These are phyloP conservation scores for Aspergillus sp. DNA, from an alignment of 2,329 filamentous ascomycete species.

Conservation along the genomic window DNA sequence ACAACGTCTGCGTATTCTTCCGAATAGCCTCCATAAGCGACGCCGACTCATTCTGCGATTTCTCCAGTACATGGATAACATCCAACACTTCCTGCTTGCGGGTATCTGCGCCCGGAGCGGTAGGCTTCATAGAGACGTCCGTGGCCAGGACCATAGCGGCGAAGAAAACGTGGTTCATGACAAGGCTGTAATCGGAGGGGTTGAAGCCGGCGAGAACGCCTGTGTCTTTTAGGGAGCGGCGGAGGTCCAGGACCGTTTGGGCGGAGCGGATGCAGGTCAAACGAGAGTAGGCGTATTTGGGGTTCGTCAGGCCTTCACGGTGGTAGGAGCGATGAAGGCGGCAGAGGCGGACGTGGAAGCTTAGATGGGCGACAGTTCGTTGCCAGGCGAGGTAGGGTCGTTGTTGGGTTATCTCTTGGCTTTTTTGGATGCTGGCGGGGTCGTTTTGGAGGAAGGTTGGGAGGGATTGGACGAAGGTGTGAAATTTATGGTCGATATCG, in stretches of 20 bases:
- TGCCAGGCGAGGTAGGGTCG: constrained; percentile 2
- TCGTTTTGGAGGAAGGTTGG: constrained; percentile 6
- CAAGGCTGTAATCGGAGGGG: constrained; percentile 23
- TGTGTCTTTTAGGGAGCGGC: background rate
- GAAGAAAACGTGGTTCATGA: constrained; percentile 29
- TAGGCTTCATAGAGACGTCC: constrained; percentile 27
- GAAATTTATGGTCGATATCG: constrained; percentile 3
- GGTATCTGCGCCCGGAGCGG: constrained; percentile 18
- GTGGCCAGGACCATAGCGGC: constrained; percentile 28
- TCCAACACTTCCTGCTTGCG: constrained; percentile 18
- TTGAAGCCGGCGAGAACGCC: constrained; percentile 16
- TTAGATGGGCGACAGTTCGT: constrained; percentile 22
- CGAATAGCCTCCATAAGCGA: constrained; percentile 2
- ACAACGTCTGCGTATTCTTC: constrained; percentile 13
- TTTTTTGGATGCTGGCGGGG: background rate
- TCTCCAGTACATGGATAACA: constrained; percentile 9
- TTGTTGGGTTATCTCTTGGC: background rate
- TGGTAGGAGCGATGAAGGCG: constrained; percentile 18
- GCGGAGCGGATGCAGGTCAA: constrained; percentile 6
- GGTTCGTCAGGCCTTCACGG: constrained; percentile 21
- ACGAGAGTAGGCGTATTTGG: constrained; percentile 7
- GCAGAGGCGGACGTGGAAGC: constrained; percentile 21
- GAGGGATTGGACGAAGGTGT: background rate
- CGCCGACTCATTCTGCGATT: constrained; percentile 3
- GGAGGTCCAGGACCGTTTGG: constrained; percentile 3